Base-by-base conservation (phyloP, 768 basidiomycete genomes). In the Dentipellis sp. region DNA sequence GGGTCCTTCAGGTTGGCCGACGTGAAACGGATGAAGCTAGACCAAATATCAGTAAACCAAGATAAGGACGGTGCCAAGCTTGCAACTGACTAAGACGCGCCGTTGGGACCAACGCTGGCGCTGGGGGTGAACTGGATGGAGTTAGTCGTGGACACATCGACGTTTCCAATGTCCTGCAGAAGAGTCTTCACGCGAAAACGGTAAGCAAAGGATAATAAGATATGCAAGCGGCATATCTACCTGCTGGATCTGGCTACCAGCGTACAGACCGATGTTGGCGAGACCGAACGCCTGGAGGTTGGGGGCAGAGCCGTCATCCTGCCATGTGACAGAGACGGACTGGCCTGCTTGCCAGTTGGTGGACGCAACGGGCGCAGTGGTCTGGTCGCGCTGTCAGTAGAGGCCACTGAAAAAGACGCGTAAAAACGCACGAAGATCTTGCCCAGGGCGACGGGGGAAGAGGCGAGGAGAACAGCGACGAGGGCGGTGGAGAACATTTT, bases 21-120 rank as follows among this genome's bases (percentile, higher is more conserved):
- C 56, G 86, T 78, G 64, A 88, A 71, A 50, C 89, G 88, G 65
- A 94, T 78, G 74, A 94, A 94, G 74, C 87, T 88, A 56, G 2
- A 39, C 21, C 29, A 29, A 39, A 36, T 10, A 6, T 42, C 19
- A 21, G 17, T 4, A 4, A 10, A 4, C 17, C 14, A 38, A 35
- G 6, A 37, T 10, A 0, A 21, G 19, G 21, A 34, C 12, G 16
- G n/a, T 9, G 7, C 12, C 11, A 16, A 45, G 4, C 11, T 7
- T n/a, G n/a, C 42, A n/a, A 66, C 79, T 39, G 57, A 87, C 84
- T 88, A 89, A 66, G 78, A 64, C 48, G 53, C 42, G 63, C 73
- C 68, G 66, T 81, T 71, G 14, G 84, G 79, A 3, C 87, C 87
- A 51, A 81, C 78, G 46, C 65, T 62, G 0, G 75, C 58, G 53